Base-by-base conservation (phyloP, 495 filamentous ascomycete genomes). In the Hyaloscypha bicolor region DNA sequence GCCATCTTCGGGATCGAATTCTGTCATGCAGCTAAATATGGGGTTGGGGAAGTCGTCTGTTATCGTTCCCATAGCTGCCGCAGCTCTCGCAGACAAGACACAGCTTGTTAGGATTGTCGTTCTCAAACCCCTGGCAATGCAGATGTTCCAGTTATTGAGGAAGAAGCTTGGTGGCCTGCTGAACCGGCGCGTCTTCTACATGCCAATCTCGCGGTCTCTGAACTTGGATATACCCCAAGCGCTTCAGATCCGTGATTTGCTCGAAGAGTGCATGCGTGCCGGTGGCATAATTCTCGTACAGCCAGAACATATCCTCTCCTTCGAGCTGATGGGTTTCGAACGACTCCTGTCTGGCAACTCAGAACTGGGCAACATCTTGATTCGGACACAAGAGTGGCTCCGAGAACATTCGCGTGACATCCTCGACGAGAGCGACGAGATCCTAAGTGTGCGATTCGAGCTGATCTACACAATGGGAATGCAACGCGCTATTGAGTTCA, bases 31-130 rank as follows among this genome's bases (percentile, higher is more conserved):
- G 70, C 78, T 93, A 60, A 91, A 91, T 69, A 92, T 92, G 89
- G 90, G 90, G 0, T 83, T 90, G 72, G 90, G 90, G 0, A 93
- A 93, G 70, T 88, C 88, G 0, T 88, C 87, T 0, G 85, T 91
- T 1, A 90, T 93, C 62, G 82, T 91, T 6, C 89, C 90, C 1
- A 84, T 88, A 51, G 83, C 88, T 12, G 82, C 86, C 4, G 79
- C 81, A 0, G 74, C 76, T 3, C 71, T 92, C 16, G 88, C 87
- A 0, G 74, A 92, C 68, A 77, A 78, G 0, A 65, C 68, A 0
- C 78, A 75, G 22, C 77, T 92, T 0, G 81, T 83, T 0, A 75
- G 88, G 16, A 79, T 92, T 0, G 71, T 92, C 5, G 89, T 92
- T 9, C 80, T 81, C 9, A 90, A 88, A 68, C 81, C 90, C 0